Percentiles rank a stretch among this genome's conserved stretches.
Evolutionary conservation across 1,139 yeast species (phyloP).

Genomic region (Nematodospora anomalae): DNA sequence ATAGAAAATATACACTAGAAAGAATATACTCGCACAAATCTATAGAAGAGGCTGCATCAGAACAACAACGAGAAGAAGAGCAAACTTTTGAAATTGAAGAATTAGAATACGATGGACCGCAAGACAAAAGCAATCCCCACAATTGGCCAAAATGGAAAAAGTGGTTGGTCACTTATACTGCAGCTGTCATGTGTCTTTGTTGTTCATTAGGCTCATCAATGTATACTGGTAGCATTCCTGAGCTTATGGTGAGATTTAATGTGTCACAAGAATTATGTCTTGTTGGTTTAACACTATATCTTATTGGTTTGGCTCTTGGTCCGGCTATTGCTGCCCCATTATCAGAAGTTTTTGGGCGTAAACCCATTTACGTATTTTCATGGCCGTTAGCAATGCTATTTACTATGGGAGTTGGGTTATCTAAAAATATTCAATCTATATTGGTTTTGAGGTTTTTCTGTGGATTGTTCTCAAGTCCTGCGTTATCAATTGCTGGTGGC

Average conservation of each 20-base stretch:
- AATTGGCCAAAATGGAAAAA: slow-evolving; percentile 65
- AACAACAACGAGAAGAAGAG: slow-evolving; percentile 10
- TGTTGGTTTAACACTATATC: slow-evolving; percentile 68
- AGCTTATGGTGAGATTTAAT: slow-evolving; percentile 44
- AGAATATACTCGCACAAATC: slow-evolving; percentile 21
- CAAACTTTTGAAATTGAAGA: slow-evolving; percentile 31
- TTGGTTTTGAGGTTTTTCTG: slow-evolving; percentile 74
- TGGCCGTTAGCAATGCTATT: slow-evolving; percentile 71
- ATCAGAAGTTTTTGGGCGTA: slow-evolving; percentile 74
- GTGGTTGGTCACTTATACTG: slow-evolving; percentile 63
- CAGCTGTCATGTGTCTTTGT: slow-evolving; percentile 63
- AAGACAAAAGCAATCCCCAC: slow-evolving; percentile 60
- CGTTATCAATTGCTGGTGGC: slow-evolving; percentile 85
- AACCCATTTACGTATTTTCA: slow-evolving; percentile 56
- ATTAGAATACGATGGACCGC: slow-evolving; percentile 62
- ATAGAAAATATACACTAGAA: slow-evolving; percentile 23
- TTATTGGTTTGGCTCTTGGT: slow-evolving; percentile 69
- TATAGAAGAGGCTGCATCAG: slow-evolving; percentile 18
- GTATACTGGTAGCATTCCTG: slow-evolving; percentile 61
- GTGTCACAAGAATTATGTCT: slow-evolving; percentile 60
- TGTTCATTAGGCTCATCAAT: slow-evolving; percentile 73
- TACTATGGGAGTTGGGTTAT: slow-evolving; percentile 73
- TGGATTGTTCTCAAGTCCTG: slow-evolving; percentile 82
- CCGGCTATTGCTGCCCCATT: slow-evolving; percentile 78
- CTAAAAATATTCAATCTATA: slow-evolving; percentile 55